Percentiles rank a stretch among this genome's conserved stretches.
Conservation (phyloP, 176 grass and related monocot species). For the Neostapfia colusana region DNA sequence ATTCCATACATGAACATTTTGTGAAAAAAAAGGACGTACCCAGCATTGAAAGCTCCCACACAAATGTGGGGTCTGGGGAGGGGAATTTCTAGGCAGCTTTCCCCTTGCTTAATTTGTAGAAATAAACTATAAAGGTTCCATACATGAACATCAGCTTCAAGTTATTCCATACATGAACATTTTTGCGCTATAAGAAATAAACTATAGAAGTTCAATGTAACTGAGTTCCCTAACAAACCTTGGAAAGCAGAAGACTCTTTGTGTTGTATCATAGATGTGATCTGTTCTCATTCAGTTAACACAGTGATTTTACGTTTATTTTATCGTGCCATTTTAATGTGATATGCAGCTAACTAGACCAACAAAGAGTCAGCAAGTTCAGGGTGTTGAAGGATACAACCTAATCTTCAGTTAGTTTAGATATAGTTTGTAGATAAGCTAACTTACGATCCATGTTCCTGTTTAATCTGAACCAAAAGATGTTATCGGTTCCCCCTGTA, state of each 20-base stretch:
- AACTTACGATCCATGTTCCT: too few relatives aligned
- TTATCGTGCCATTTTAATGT: background rate
- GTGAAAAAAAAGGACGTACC: background rate
- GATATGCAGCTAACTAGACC: conserved; percentile 15
- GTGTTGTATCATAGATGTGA: conserved; percentile 9
- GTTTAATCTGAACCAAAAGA: too few relatives aligned
- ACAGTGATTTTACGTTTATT: background rate
- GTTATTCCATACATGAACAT: background rate
- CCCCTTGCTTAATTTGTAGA: too few relatives aligned
- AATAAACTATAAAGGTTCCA: too few relatives aligned
- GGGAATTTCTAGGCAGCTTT: too few relatives aligned
- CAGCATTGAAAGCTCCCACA: too few relatives aligned
- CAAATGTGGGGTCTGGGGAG: too few relatives aligned
- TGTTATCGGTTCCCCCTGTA: too few relatives aligned
- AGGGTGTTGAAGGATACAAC: background rate
- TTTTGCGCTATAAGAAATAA: background rate
- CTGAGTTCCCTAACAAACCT: conserved; percentile 2
- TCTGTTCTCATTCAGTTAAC: background rate
- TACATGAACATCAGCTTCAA: background rate
- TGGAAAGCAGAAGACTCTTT: background rate
- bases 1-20: background rate
- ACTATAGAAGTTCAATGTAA: background rate
- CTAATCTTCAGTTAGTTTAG: too few relatives aligned
- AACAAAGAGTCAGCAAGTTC: conserved; percentile 20
- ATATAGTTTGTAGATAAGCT: too few relatives aligned